Conservation (phyloP, 805 yeast species). For the Kockiozyma suomiensis region DNA sequence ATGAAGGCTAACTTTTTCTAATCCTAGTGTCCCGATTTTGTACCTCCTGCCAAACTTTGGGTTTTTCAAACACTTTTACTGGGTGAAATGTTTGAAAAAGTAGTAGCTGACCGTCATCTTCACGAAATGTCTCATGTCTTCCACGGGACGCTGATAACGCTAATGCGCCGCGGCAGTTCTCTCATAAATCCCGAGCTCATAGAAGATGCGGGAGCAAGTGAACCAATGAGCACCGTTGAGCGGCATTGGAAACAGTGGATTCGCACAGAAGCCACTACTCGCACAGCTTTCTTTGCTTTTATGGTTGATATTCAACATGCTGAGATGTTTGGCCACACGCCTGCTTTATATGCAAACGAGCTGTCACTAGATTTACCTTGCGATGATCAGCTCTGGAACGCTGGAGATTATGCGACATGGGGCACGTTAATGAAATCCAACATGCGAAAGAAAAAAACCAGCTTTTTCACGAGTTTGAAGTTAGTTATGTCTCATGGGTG, state of each 20-base stretch:
- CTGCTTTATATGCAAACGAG: conserved; percentile 48
- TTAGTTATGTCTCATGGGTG: conserved; percentile 32
- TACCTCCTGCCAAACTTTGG: conserved; percentile 35
- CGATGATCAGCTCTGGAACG: conserved; percentile 51
- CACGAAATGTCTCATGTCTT: conserved; percentile 42
- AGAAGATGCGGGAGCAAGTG: conserved; percentile 18
- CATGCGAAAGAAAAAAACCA: conserved; percentile 5
- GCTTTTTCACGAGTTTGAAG: conserved; percentile 26
- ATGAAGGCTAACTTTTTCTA: conserved; percentile 27
- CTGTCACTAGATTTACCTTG: conserved; percentile 52
- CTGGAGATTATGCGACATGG: conserved; percentile 35
- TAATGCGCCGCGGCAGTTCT: conserved; percentile 36
- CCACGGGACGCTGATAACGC: conserved; percentile 39
- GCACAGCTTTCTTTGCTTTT: conserved; percentile 47
- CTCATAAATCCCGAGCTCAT: conserved; percentile 28
- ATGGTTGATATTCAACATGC: conserved; percentile 48
- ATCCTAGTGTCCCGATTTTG: conserved; percentile 37
- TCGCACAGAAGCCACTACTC: conserved; percentile 48
- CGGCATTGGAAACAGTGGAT: conserved; percentile 52
- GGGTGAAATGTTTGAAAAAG: conserved; percentile 37
- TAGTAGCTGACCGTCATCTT: conserved; percentile 37
- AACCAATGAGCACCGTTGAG: conserved; percentile 27
- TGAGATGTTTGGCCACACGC: conserved; percentile 42
- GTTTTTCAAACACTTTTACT: conserved; percentile 39
- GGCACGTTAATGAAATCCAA: conserved; percentile 1